phyloP scores from a whole-genome alignment of 1,139 yeast species.

The Kluyveromyces sp. region DNA sequence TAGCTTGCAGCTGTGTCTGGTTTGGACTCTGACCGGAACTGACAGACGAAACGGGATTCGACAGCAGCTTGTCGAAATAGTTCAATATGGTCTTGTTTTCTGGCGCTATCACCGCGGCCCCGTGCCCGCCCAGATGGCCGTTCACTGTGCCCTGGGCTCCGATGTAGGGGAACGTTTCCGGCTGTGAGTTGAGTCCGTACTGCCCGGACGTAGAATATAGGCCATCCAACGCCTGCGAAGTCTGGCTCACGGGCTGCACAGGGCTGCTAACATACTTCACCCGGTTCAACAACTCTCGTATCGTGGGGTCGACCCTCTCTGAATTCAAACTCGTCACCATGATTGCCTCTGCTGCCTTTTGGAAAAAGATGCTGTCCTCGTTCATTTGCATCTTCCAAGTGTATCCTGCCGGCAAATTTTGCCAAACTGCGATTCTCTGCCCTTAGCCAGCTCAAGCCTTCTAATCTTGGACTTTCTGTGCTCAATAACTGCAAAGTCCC shows the following conservation, averaged over 20 bases:
- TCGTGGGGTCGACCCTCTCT: slow-evolving; percentile 27
- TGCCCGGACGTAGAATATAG: not conserved
- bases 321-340: slow-evolving; percentile 22
- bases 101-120: slow-evolving; percentile 7
- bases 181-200: not conserved
- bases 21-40: not conserved
- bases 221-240: not conserved
- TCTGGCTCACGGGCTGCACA: not conserved
- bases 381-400: slow-evolving; percentile 14
- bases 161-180: not conserved
- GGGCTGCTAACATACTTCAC: slow-evolving; percentile 15
- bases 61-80: slow-evolving; percentile 13
- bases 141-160: not conserved
- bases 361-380: slow-evolving; percentile 25
- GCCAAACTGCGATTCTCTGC: too few relatives aligned
- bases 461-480: too few relatives aligned
- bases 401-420: not conserved
- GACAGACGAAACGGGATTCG: slow-evolving; percentile 6
- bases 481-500: too few relatives aligned
- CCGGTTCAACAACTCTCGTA: slow-evolving; percentile 25
- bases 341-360: slow-evolving; percentile 31
- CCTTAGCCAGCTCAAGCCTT: too few relatives aligned
- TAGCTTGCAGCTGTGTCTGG: too few relatives aligned
- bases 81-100: slow-evolving; percentile 12
- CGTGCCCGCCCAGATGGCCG: too few relatives aligned